Conservation (phyloP, 495 filamentous ascomycete genomes). For the Daldinia vernicosa region DNA sequence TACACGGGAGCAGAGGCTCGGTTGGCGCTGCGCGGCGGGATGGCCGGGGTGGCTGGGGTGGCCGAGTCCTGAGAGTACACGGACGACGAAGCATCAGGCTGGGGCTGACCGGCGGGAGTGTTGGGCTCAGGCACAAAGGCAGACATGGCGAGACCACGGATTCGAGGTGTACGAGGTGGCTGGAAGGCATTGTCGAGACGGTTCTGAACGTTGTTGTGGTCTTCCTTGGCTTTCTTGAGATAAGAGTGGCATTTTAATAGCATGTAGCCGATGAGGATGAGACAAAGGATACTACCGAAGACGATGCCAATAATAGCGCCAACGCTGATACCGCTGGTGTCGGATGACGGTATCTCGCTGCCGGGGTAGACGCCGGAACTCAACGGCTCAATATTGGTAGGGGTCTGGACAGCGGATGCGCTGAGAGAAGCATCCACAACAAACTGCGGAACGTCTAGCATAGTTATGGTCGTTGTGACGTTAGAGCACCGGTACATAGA, state of each 20-base stretch:
- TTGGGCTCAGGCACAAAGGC: not conserved
- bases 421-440: slow-evolving; percentile 37
- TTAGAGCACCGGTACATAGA: slow-evolving; percentile 52
- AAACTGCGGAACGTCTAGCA: slow-evolving; percentile 47
- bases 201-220: not conserved
- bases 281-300: slow-evolving; percentile 40
- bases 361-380: not conserved
- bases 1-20: not conserved
- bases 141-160: not conserved
- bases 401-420: not conserved
- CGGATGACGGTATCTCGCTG: not conserved
- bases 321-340: not conserved
- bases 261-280: slow-evolving; percentile 25
- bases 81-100: not conserved
- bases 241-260: not conserved
- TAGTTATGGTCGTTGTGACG: slow-evolving; percentile 30
- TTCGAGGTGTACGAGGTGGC: not conserved
- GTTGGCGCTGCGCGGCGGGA: not conserved
- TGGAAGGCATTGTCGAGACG: not conserved
- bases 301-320: slow-evolving; percentile 45
- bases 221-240: not conserved
- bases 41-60: no score
- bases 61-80: not conserved
- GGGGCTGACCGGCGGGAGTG: no score
- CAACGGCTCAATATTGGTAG: slow-evolving; percentile 6